Base-by-base conservation (phyloP, 2,329 filamentous ascomycete species). In the Phaeosphaeria sp. region DNA sequence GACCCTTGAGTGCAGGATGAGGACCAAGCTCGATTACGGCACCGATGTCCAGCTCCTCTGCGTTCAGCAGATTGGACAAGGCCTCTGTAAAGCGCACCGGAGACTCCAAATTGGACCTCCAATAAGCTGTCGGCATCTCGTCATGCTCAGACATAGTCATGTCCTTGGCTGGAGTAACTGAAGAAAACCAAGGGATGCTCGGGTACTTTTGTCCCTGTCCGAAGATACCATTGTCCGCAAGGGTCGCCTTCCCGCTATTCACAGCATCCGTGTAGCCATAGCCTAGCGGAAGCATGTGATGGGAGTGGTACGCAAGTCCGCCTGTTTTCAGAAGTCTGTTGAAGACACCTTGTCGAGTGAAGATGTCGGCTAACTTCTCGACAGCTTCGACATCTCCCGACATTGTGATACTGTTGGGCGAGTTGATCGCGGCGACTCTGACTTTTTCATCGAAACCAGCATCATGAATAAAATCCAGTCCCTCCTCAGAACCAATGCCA, bases 221-320 rank as follows among this genome's bases (percentile, higher is more conserved):
- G 49, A 49, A 56, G 39, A 56, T 7, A 20, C 36, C 9, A 54
- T 25, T 2, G 6, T 36, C 9, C 1, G 3, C 46, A 20, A 20
- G 6, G 15, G 22, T 22, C 3, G 17, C 41, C 39, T 30, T 21
- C 7, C 21, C 23, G 18, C 53, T 44, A n/a, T 20, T 23, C 10
- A 61, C 36, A 13, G 21, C 20, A 11, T 36, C 13, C 4, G 52
- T 48, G 47, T 72, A 72, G 1, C 46, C 30, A 6, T 50, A 2
- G 20, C 65, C 67, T 1, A 71, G 9, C 1, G 49, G 50, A 1
- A 30, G 46, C 56, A 60, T 50, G 30, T 58, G 47, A 13, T 54
- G 17, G 23, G 60, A 80, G 53, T 83, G 81, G 47, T 82, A 83
- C 0, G 81, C 81, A 11, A 65, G 74, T 23, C 79, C 75, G 0